Evolutionary conservation across 495 filamentous ascomycete species (phyloP).

Genomic region (Pseudevernia furfuracea): DNA sequence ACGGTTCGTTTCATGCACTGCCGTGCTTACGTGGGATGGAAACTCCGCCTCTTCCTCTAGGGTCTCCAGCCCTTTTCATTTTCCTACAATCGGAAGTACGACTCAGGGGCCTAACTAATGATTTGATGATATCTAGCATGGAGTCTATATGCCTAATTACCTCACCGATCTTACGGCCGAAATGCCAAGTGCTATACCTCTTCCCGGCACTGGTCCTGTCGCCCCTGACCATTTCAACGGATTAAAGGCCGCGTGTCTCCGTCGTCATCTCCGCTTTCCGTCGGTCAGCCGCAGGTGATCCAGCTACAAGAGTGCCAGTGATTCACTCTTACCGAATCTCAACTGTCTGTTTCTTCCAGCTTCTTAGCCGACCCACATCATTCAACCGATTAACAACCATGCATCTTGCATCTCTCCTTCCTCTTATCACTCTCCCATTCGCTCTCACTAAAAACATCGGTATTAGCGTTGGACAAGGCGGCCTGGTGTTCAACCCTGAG

Average conservation of each 20-base stretch:
- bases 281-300: neutral
- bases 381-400: neutral
- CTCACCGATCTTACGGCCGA: neutral
- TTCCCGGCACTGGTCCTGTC: neutral
- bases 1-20: too few species aligned
- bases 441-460: neutral
- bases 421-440: neutral
- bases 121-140: neutral
- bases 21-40: too few species aligned
- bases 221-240: too few species aligned
- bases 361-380: too few species aligned
- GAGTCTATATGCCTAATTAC: neutral
- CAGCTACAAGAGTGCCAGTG: neutral
- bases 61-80: too few species aligned
- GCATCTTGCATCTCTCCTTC: neutral
- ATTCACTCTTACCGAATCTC: neutral
- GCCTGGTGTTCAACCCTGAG: neutral
- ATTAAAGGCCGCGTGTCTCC: neutral
- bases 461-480: neutral
- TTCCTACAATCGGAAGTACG: neutral
- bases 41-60: too few species aligned
- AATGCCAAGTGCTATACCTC: too few species aligned
- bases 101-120: neutral
- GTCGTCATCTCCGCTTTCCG: too few species aligned
- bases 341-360: too few species aligned